Evolutionary conservation across 805 yeast genomes (phyloP).

Genomic region (Zygoascus biomembranicola): DNA sequence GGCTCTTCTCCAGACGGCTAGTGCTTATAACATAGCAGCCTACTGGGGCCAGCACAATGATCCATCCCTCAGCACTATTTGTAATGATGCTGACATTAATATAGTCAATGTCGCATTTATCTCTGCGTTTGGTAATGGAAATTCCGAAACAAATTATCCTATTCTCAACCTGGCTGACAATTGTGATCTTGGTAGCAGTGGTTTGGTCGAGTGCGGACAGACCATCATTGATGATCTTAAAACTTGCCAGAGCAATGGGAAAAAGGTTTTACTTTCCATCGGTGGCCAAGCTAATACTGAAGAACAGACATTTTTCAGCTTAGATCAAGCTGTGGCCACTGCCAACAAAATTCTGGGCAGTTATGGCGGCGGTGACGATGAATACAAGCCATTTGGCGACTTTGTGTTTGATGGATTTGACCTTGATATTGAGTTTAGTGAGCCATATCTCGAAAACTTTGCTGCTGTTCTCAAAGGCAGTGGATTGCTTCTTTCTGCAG

Average conservation of each 20-base stretch:
- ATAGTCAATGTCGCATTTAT: constrained; percentile 56
- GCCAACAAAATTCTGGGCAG: constrained; percentile 37
- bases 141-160: neutral
- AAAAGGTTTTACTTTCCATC: constrained; percentile 62
- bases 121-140: constrained; percentile 34
- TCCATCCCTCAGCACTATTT: constrained; percentile 43
- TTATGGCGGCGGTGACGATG: constrained; percentile 34
- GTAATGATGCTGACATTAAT: constrained; percentile 59
- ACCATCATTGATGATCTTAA: constrained; percentile 50
- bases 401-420: constrained; percentile 57
- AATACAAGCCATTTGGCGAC: constrained; percentile 41
- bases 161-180: neutral
- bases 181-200: constrained; percentile 18
- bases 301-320: constrained; percentile 39
- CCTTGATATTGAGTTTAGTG: constrained; percentile 41
- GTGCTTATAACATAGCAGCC: neutral
- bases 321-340: constrained; percentile 40
- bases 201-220: constrained; percentile 35
- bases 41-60: constrained; percentile 75
- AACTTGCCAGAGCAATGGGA: constrained; percentile 66
- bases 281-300: constrained; percentile 36
- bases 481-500: constrained; percentile 48
- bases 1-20: neutral
- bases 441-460: constrained; percentile 32
- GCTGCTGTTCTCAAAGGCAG: constrained; percentile 19